phyloP scores from a whole-genome alignment of 2,329 filamentous ascomycete genomes.

The Aureobasidium sp. region DNA sequence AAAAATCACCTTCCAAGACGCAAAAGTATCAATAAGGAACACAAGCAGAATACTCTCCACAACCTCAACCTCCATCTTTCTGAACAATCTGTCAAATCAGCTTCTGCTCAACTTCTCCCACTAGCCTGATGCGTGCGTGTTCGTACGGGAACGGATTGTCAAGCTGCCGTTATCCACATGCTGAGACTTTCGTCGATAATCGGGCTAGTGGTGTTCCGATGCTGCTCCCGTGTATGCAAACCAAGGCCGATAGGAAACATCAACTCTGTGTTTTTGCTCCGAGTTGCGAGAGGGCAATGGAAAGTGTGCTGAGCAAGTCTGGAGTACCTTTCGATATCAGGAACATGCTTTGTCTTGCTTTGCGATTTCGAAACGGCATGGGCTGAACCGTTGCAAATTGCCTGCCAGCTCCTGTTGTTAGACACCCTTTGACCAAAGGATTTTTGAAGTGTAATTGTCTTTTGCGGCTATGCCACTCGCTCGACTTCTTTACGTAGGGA shows the following conservation, averaged over 20 bases:
- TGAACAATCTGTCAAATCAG: neutral
- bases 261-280: neutral
- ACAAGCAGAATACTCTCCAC: neutral
- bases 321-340: neutral
- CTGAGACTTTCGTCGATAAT: neutral
- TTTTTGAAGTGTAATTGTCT: neutral
- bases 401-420: neutral
- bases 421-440: neutral
- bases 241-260: neutral
- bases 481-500: constrained; percentile 23
- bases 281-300: neutral
- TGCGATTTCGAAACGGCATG: neutral
- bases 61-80: neutral
- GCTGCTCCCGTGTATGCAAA: neutral
- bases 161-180: neutral
- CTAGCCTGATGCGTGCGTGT: neutral
- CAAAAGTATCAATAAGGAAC: neutral
- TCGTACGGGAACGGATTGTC: neutral
- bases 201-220: neutral
- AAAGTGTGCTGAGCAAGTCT: neutral
- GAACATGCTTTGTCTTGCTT: neutral
- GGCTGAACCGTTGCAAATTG: neutral
- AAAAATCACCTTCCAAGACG: neutral
- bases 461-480: neutral
- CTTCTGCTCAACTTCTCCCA: neutral